These are phyloP conservation scores for Aeschynomene evenia DNA, from an alignment of 306 rosid species.

Conservation along the genomic window DNA sequence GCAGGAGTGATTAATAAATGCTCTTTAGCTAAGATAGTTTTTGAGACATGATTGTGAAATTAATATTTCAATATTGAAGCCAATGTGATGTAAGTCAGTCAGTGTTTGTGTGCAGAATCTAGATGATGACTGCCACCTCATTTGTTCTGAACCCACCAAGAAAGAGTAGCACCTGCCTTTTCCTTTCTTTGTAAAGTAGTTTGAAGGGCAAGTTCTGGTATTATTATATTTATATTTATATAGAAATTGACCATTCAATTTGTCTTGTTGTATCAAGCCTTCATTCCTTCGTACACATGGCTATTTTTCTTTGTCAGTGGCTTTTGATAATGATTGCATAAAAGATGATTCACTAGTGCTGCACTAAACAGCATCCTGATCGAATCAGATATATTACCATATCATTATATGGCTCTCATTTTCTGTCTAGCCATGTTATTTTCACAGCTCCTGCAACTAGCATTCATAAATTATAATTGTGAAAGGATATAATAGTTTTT, in stretches of 20 bases:
- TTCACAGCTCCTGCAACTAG: not conserved
- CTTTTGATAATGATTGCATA: constrained; percentile 17
- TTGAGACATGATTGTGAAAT: too few relatives aligned
- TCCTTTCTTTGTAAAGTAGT: not conserved
- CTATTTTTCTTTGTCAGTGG: constrained; percentile 20
- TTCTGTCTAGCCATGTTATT: not conserved
- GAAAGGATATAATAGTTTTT: too few relatives aligned
- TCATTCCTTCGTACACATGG: constrained; percentile 14
- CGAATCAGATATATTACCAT: constrained; percentile 1
- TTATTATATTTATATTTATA: too few relatives aligned
- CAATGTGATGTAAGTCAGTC: too few relatives aligned
- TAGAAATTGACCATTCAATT: not conserved
- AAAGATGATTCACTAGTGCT: constrained; percentile 18
- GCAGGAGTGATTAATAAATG: too few relatives aligned
- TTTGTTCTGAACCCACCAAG: not conserved
- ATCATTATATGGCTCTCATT: constrained; percentile 14
- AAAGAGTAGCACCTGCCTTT: not conserved
- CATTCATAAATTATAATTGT: not conserved
- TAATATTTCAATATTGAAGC: too few relatives aligned
- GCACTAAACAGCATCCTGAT: constrained; percentile 18
- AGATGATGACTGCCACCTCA: too few relatives aligned
- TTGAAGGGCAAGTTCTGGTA: not conserved
- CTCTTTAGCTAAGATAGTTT: too few relatives aligned
- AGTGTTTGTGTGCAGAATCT: too few relatives aligned
- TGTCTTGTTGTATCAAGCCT: constrained; percentile 7